Conservation (phyloP, 352 stramenopile species). For the Globisporangium iwayamae region DNA sequence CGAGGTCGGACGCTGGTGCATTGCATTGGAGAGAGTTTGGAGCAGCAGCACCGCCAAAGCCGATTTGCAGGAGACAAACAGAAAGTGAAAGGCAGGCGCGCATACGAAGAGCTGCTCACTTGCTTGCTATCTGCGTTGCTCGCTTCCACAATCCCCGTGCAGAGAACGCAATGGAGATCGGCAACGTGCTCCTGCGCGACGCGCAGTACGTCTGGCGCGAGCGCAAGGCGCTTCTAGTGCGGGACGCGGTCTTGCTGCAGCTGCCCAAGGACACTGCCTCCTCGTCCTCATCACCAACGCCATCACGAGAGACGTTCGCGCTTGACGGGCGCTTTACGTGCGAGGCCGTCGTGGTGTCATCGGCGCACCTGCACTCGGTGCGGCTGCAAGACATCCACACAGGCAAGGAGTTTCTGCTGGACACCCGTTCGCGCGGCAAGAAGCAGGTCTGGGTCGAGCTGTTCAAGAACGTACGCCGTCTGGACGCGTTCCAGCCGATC, state of each 20-base stretch:
- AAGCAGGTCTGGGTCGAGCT: conserved; percentile 60
- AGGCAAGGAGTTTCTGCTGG: conserved; percentile 40
- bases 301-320: conserved; percentile 24
- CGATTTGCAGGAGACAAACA: background rate
- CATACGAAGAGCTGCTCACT: no score
- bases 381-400: conserved; percentile 40
- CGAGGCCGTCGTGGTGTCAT: conserved; percentile 57
- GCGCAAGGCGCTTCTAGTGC: conserved; percentile 28
- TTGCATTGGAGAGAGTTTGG: no score
- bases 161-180: conserved; percentile 37
- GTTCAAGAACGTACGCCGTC: conserved; percentile 27
- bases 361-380: conserved; percentile 55
- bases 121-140: background rate
- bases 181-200: conserved; percentile 43
- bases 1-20: no score
- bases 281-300: conserved; percentile 7
- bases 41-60: no score
- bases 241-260: conserved; percentile 35
- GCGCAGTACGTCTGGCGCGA: conserved; percentile 47
- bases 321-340: conserved; percentile 42
- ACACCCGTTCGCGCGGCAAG: conserved; percentile 32
- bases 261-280: conserved; percentile 17
- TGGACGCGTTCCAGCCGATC: conserved; percentile 17
- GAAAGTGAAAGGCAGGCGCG: no score
- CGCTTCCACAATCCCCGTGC: background rate